These are phyloP conservation scores for Penicillium digitatum DNA, from an alignment of 2,329 filamentous ascomycete genomes.

Conservation along the genomic window DNA sequence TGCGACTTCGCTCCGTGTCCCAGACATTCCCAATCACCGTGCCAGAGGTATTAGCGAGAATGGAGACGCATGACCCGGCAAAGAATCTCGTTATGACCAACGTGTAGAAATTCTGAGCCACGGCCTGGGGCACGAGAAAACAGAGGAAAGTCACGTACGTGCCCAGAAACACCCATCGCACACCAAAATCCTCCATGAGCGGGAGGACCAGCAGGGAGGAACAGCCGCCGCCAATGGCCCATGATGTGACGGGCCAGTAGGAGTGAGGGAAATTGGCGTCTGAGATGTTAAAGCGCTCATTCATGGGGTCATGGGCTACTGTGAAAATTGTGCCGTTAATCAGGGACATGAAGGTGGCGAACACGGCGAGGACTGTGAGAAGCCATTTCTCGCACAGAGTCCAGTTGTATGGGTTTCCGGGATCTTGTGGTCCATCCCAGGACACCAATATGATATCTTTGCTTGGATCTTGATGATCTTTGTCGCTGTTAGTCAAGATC, in stretches of 20 bases:
- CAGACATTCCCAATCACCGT: constrained; percentile 33
- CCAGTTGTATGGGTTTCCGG: constrained; percentile 41
- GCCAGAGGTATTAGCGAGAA: constrained; percentile 37
- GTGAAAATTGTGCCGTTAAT: constrained; percentile 42
- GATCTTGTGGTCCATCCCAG: constrained; percentile 34
- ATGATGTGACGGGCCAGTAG: constrained; percentile 34
- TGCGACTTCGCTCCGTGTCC: constrained; percentile 34
- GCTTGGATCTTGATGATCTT: constrained; percentile 18
- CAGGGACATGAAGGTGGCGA: constrained; percentile 33
- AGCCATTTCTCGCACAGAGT: constrained; percentile 36
- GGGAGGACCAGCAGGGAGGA: constrained; percentile 32
- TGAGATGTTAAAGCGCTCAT: constrained; percentile 31
- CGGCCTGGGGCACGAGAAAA: constrained; percentile 43
- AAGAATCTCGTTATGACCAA: constrained; percentile 45
- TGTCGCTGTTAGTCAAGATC: constrained; percentile 8
- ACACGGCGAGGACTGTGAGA: constrained; percentile 25
- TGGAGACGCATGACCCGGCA: constrained; percentile 42
- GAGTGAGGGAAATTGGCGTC: constrained; percentile 31
- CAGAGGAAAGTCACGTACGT: constrained; percentile 40
- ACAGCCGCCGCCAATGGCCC: constrained; percentile 30
- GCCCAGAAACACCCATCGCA: constrained; percentile 40
- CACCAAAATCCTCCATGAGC: constrained; percentile 41
- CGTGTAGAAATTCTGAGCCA: constrained; percentile 47
- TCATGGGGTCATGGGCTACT: constrained; percentile 35
- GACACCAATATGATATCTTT: constrained; percentile 18